Conservation (phyloP, 495 filamentous ascomycete species). For the Neurospora sp. region DNA sequence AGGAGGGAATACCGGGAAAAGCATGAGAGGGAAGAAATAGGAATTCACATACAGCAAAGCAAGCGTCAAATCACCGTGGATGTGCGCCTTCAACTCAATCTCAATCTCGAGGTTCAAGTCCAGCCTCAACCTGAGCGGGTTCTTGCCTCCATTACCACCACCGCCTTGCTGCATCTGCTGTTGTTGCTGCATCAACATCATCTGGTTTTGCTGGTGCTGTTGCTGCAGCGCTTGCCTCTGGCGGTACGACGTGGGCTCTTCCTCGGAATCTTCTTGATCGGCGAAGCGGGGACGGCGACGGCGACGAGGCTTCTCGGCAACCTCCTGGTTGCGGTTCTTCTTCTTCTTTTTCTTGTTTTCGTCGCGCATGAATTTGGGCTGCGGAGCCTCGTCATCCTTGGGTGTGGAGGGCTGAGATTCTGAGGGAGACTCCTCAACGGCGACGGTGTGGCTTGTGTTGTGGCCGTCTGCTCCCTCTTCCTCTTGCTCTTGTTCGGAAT, state of each 20-base stretch:
- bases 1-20: not conserved
- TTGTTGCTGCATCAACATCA: conserved; percentile 13
- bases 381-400: conserved; percentile 21
- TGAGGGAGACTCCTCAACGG: conserved; percentile 1
- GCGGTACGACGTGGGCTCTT: conserved; percentile 10
- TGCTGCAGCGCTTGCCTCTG: conserved; percentile 16
- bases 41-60: conserved; percentile 60
- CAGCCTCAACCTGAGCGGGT: conserved; percentile 67
- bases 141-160: conserved; percentile 43
- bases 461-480: conserved; percentile 15
- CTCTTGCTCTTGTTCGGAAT: conserved; percentile 10
- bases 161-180: conserved; percentile 16
- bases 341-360: conserved; percentile 10
- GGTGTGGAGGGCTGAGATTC: conserved; percentile 24
- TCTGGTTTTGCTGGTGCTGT: conserved; percentile 15
- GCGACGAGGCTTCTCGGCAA: conserved; percentile 9
- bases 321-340: conserved; percentile 7
- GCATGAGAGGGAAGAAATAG: not conserved
- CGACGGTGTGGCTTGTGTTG: not conserved
- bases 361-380: conserved; percentile 27
- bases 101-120: conserved; percentile 86
- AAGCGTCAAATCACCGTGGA: conserved; percentile 82
- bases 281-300: conserved; percentile 3
- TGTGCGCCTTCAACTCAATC: conserved; percentile 83
- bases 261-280: conserved; percentile 4